Evolutionary conservation across 371 early-diverging fungal genomes (phyloP).

Genomic region (Nematocida sp.): DNA sequence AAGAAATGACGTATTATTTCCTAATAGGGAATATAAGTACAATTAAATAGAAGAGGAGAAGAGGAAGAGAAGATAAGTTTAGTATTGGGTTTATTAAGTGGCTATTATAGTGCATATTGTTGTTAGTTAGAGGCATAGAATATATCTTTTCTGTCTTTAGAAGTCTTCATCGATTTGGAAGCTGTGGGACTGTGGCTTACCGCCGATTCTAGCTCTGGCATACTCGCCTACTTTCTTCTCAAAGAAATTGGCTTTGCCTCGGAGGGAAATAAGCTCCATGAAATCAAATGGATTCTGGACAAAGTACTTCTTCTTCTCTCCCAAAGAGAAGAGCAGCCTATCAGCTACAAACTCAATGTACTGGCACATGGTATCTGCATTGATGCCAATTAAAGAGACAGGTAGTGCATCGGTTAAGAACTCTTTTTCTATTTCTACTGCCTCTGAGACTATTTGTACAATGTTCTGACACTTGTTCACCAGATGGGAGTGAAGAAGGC

Average conservation of each 20-base stretch:
- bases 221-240: conserved; percentile 97
- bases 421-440: conserved; percentile 86
- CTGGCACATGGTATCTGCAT: conserved; percentile 81
- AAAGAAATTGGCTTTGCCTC: conserved; percentile 98
- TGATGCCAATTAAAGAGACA: conserved; percentile 93
- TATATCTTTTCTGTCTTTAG: conserved; percentile 11
- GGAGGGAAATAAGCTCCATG: conserved; percentile 93
- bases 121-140: not conserved
- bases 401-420: conserved; percentile 90
- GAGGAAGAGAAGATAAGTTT: no score
- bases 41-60: no score
- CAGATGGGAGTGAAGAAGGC: conserved; percentile 81
- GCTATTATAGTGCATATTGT: not conserved
- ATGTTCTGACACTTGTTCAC: conserved; percentile 71
- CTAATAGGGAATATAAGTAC: not conserved
- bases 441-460: conserved; percentile 72
- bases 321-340: conserved; percentile 81
- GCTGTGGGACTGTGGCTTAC: conserved; percentile 28
- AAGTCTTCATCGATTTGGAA: conserved; percentile 62
- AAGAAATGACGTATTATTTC: not conserved
- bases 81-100: no score
- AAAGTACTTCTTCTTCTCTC: conserved; percentile 76
- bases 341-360: conserved; percentile 99
- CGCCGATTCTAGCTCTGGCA: conserved; percentile 73
- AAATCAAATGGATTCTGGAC: conserved; percentile 94